Evolutionary conservation across 495 filamentous ascomycete genomes (phyloP).

Genomic region (Lasiosphaeria hispida): DNA sequence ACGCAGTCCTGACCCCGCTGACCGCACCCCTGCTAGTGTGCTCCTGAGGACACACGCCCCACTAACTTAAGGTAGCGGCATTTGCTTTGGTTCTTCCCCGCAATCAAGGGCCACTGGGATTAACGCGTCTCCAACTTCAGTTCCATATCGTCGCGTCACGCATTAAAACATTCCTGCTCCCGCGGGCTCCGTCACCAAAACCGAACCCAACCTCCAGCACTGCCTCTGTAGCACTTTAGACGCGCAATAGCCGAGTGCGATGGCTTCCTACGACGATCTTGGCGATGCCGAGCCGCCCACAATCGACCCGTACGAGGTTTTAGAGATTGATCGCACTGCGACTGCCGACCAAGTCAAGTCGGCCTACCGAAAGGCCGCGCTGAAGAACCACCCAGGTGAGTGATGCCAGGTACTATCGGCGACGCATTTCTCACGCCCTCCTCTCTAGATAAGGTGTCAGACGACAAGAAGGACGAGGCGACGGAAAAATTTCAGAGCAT

Average conservation of each 20-base stretch:
- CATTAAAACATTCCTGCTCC: too few relatives aligned
- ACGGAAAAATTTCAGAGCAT: conserved; percentile 81
- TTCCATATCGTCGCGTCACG: too few relatives aligned
- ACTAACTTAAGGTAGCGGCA: too few relatives aligned
- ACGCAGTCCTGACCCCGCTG: too few relatives aligned
- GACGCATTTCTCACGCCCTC: neutral
- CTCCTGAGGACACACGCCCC: too few relatives aligned
- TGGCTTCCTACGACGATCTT: conserved; percentile 40
- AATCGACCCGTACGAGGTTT: conserved; percentile 83
- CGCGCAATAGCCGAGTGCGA: conserved; percentile 9
- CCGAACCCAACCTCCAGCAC: neutral
- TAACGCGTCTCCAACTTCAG: too few relatives aligned
- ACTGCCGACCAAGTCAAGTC: conserved; percentile 72
- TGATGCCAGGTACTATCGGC: neutral
- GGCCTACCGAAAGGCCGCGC: conserved; percentile 82
- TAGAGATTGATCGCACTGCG: conserved; percentile 63
- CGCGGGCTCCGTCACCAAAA: neutral
- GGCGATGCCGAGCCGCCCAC: conserved; percentile 39
- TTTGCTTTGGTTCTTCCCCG: too few relatives aligned
- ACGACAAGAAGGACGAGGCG: conserved; percentile 62
- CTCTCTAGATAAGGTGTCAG: conserved; percentile 66
- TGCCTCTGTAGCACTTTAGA: neutral
- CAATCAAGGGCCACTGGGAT: too few relatives aligned
- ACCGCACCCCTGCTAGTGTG: too few relatives aligned
- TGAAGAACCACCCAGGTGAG: conserved; percentile 90